Conservation (phyloP, 1,284 basidiomycete genomes). For the Heterobasidion parviporum region DNA sequence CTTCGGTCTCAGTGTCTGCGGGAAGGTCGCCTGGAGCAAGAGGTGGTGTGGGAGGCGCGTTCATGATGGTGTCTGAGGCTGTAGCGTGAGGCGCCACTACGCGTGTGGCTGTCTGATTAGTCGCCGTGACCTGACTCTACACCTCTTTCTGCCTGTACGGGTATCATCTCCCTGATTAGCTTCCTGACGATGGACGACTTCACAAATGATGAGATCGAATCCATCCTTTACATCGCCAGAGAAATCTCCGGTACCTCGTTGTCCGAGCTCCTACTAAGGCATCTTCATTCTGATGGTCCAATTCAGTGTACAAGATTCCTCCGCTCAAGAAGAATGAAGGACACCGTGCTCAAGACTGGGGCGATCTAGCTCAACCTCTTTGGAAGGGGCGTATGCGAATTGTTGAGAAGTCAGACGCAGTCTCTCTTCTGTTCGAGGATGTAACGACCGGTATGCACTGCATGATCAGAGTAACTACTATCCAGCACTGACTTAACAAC, state of each 20-base stretch:
- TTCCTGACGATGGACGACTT: constrained; percentile 39
- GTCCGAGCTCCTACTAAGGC: background rate
- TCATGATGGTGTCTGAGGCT: constrained; percentile 1
- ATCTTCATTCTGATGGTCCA: constrained; percentile 3
- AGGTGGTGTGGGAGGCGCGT: constrained; percentile 6
- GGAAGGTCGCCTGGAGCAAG: background rate
- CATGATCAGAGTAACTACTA: background rate
- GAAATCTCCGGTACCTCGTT: constrained; percentile 66
- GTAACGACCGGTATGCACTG: constrained; percentile 51
- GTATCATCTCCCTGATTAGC: background rate
- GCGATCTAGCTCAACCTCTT: constrained; percentile 70
- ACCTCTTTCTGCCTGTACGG: too few relatives aligned
- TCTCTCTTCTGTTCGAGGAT: constrained; percentile 69
- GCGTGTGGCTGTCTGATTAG: too few relatives aligned
- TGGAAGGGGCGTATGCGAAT: constrained; percentile 91
- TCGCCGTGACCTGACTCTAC: too few relatives aligned
- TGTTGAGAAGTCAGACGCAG: constrained; percentile 60
- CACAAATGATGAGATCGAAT: constrained; percentile 69
- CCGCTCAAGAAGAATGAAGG: constrained; percentile 79
- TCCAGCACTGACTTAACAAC: background rate
- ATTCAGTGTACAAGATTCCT: constrained; percentile 73
- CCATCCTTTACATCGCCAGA: constrained; percentile 76
- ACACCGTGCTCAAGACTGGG: constrained; percentile 81
- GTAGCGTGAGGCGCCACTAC: background rate
- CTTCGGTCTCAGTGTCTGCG: constrained; percentile 1